A percentile compares a stretch with the other conserved stretches of the same genome.
These are phyloP conservation scores for Boletellus sp. DNA, from an alignment of 1,284 basidiomycete genomes.

Conservation along the genomic window DNA sequence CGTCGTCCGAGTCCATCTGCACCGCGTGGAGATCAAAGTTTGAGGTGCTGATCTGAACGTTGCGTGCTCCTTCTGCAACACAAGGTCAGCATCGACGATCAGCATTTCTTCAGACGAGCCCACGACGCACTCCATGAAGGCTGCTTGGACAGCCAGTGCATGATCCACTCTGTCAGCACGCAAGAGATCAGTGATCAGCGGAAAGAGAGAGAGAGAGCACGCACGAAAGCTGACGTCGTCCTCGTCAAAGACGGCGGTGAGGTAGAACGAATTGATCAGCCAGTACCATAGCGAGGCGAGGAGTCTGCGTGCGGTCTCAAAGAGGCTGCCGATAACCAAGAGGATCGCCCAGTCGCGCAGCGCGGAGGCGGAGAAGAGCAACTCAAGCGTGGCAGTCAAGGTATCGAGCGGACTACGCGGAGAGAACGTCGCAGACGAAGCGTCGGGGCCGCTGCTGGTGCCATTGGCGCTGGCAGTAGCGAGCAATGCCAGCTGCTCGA, in stretches of 20 bases:
- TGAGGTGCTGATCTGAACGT: conserved; percentile 49
- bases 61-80: conserved; percentile 41
- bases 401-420: conserved; percentile 13
- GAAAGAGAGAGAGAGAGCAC: conserved; percentile 16
- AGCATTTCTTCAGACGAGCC: neutral
- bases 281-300: conserved; percentile 41
- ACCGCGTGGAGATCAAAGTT: conserved; percentile 34
- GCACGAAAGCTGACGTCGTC: conserved; percentile 56
- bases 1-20: conserved; percentile 37
- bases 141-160: conserved; percentile 58
- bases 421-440: neutral
- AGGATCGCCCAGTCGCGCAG: conserved; percentile 65
- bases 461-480: conserved; percentile 14
- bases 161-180: conserved; percentile 49
- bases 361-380: conserved; percentile 49
- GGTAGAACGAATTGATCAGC: conserved; percentile 51
- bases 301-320: conserved; percentile 56
- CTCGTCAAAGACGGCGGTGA: conserved; percentile 60
- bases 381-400: conserved; percentile 33
- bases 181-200: too few species aligned
- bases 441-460: conserved; percentile 5
- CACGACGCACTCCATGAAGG: conserved; percentile 34
- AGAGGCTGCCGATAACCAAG: conserved; percentile 53
- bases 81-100: neutral
- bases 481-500: conserved; percentile 29